Evolutionary conservation across 1,284 basidiomycete genomes (phyloP).

Genomic region (Tilletiopsis washingtonensis): DNA sequence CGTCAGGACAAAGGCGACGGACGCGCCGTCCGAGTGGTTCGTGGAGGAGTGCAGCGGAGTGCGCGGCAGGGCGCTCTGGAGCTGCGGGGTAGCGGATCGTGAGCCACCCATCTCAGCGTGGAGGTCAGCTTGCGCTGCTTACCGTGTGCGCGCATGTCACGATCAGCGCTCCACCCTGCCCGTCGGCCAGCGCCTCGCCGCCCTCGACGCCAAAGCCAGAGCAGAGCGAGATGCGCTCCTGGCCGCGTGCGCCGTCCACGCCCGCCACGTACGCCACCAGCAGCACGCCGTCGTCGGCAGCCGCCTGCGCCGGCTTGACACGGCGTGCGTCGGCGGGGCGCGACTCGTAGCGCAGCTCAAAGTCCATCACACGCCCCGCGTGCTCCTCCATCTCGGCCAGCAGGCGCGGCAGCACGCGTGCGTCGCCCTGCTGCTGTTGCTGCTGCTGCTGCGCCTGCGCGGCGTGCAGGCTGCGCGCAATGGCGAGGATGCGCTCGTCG

Average conservation of each 20-base stretch:
- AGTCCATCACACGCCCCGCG: slow-evolving; percentile 25
- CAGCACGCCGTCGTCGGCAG: slow-evolving; percentile 51
- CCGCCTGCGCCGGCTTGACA: slow-evolving; percentile 24
- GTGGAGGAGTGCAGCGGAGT: too few relatives aligned
- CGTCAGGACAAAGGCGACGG: slow-evolving; percentile 46
- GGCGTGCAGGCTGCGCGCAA: slow-evolving; percentile 14
- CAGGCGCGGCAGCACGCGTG: background rate
- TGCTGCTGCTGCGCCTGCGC: background rate
- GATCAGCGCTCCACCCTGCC: slow-evolving; percentile 48
- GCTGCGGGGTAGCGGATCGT: too few relatives aligned
- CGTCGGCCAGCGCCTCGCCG: slow-evolving; percentile 13
- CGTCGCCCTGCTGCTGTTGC: background rate
- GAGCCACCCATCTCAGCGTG: background rate
- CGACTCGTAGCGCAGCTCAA: slow-evolving; percentile 42
- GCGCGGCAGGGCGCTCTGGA: too few relatives aligned
- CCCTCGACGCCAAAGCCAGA: slow-evolving; percentile 58
- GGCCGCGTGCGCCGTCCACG: slow-evolving; percentile 41
- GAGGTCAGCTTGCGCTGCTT: slow-evolving; percentile 53
- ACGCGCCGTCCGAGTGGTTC: too few relatives aligned
- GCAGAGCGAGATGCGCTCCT: slow-evolving; percentile 56
- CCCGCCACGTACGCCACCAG: slow-evolving; percentile 58
- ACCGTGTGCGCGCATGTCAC: slow-evolving; percentile 64
- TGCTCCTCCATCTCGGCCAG: slow-evolving; percentile 15
- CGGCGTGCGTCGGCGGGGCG: slow-evolving; percentile 21
- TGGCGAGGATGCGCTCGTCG: slow-evolving; percentile 30